Evolutionary conservation across 2,329 filamentous ascomycete species (phyloP), one percentile per base, ranked within the genome.

Genomic region (Ophioceras dolichostomum): DNA sequence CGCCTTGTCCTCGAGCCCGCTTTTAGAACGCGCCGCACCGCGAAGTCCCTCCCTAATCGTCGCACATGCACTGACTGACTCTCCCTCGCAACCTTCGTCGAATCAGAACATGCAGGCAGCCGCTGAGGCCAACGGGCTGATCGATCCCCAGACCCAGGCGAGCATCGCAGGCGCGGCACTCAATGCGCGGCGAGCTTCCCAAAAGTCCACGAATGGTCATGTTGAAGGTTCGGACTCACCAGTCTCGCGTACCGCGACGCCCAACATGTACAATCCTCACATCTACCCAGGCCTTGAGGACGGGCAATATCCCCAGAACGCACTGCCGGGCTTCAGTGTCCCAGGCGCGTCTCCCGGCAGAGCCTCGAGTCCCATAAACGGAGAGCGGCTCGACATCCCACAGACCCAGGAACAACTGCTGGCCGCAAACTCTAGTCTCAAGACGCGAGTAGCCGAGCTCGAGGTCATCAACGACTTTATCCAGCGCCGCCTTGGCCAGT

Each of bases 401-500:
- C 81, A 86, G 52, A 81, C 79, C 3, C 86, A 85, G 55, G 84
- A 94, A 52, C 79, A 83, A 42, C 71, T 94, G 18, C 66, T 86
- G 37, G 79, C 81, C 2, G 75, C 80, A 43, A 94, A 94, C 56
- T 83, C 83, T 5, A 81, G 79, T 36, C 68, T 96, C n/a, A 94
- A 93, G 62, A 98, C 91, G 1, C 79, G 91, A 30, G 89, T 98
- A 24, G 91, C 81, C 48, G 91, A 98, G 58, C 71, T 98, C 18
- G 91, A 98, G 55, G 74, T 98, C 37, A 95, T 98, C 65, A 95
- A 88, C 50, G 82, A 83, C 52, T 66, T 88, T 32, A 87, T 86
- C 57, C 70, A 79, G 36, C 79, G 79, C 27, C 74, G 81, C 10
- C 76, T 95, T 29, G 58, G 77, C 54, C 70, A 85, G 55, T 67